Conservation (phyloP, 495 filamentous ascomycete species). For the Cercophora newfieldiana region DNA sequence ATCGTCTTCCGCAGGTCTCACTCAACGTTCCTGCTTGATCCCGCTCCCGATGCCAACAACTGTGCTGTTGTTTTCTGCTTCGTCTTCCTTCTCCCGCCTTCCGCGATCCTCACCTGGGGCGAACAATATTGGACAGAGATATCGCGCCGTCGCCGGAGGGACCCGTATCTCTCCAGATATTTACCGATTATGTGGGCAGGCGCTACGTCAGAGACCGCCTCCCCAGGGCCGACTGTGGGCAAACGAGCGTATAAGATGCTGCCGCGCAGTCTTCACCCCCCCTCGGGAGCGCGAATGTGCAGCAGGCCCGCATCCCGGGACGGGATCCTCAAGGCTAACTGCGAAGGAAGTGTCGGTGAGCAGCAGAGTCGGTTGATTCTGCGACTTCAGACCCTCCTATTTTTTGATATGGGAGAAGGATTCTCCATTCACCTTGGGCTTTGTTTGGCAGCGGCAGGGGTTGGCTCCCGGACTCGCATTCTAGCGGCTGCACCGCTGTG, state of each 20-base stretch:
- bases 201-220: constrained; percentile 34
- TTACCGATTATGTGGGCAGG: constrained; percentile 30
- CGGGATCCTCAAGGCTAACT: constrained; percentile 14
- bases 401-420: constrained; percentile 9
- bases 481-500: constrained; percentile 16
- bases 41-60: constrained; percentile 13
- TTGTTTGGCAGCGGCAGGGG: constrained; percentile 22
- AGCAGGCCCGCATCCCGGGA: constrained; percentile 21
- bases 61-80: constrained; percentile 11
- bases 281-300: constrained; percentile 29
- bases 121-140: constrained; percentile 32
- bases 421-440: constrained; percentile 13
- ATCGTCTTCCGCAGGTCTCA: constrained; percentile 9
- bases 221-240: constrained; percentile 18
- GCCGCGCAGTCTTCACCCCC: constrained; percentile 25
- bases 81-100: constrained; percentile 22
- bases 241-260: constrained; percentile 30
- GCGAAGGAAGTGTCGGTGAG: constrained; percentile 35
- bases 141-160: constrained; percentile 24
- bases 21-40: constrained; percentile 1
- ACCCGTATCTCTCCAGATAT: constrained; percentile 17
- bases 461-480: constrained; percentile 11
- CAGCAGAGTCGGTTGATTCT: constrained; percentile 26
- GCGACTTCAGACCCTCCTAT: constrained; percentile 23
- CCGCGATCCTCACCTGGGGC: constrained; percentile 11